Evolutionary conservation across 371 early-diverging fungal genomes (phyloP).

Genomic region (Actinomucor elegans): DNA sequence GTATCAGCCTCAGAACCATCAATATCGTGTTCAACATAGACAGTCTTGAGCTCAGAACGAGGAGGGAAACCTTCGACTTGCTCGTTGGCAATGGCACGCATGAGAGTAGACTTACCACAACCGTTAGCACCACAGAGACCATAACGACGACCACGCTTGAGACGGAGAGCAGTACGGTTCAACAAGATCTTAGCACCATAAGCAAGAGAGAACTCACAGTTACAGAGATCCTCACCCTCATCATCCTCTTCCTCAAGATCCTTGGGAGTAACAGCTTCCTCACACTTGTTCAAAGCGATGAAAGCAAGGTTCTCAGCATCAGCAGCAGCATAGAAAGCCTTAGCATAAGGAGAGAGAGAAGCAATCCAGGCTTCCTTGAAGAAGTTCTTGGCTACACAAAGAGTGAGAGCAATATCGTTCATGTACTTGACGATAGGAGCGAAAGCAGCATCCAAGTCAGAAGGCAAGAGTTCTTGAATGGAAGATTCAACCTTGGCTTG

Average conservation of each 20-base stretch:
- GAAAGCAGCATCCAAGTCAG: constrained; percentile 20
- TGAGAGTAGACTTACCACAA: constrained; percentile 86
- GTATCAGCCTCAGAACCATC: constrained; percentile 73
- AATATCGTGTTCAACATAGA: constrained; percentile 76
- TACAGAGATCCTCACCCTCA: constrained; percentile 77
- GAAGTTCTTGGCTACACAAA: constrained; percentile 42
- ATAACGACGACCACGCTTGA: constrained; percentile 79
- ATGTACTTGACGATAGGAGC: constrained; percentile 38
- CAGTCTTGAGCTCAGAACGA: constrained; percentile 65
- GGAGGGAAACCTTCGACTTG: constrained; percentile 81
- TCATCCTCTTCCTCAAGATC: constrained; percentile 59
- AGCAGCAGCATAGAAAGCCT: constrained; percentile 49
- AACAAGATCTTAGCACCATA: constrained; percentile 83
- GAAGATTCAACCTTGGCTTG: constrained; percentile 41
- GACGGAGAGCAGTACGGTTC: constrained; percentile 71
- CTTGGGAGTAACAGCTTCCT: constrained; percentile 41
- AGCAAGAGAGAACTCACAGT: constrained; percentile 78
- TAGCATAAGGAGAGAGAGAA: constrained; percentile 52
- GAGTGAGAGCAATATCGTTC: constrained; percentile 40
- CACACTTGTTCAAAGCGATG: constrained; percentile 37
- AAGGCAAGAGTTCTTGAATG: constrained; percentile 39
- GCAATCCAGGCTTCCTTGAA: constrained; percentile 35
- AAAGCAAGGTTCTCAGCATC: constrained; percentile 30
- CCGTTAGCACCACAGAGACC: constrained; percentile 87
- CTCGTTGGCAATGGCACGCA: constrained; percentile 77